Evolutionary conservation across 805 yeast species (phyloP).

Genomic region (Candida vaughaniae): DNA sequence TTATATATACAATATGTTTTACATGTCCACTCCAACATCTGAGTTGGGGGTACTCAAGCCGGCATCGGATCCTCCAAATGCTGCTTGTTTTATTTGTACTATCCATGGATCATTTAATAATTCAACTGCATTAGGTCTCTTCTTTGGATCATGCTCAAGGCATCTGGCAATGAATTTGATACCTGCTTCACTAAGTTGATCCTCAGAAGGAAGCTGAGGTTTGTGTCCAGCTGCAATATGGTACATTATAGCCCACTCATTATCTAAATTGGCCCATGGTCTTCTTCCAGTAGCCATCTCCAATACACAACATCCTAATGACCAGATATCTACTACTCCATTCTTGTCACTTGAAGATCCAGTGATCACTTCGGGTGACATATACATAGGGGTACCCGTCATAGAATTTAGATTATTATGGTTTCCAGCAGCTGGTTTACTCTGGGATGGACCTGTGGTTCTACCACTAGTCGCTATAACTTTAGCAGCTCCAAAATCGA

Average conservation of each 20-base stretch:
- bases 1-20: neutral
- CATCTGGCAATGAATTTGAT: conserved; percentile 68
- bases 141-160: conserved; percentile 76
- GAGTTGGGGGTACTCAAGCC: conserved; percentile 37
- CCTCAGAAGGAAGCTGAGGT: conserved; percentile 79
- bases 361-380: conserved; percentile 96
- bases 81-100: conserved; percentile 63
- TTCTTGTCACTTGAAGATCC: conserved; percentile 61
- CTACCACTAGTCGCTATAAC: conserved; percentile 67
- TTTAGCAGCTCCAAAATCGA: conserved; percentile 97
- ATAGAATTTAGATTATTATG: conserved; percentile 44
- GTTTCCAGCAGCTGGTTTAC: conserved; percentile 13
- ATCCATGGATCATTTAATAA: conserved; percentile 90
- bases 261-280: conserved; percentile 95
- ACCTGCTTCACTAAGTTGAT: conserved; percentile 77
- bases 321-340: conserved; percentile 89
- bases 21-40: conserved; percentile 18
- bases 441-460: conserved; percentile 27
- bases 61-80: conserved; percentile 48
- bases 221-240: conserved; percentile 94
- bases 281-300: conserved; percentile 97
- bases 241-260: conserved; percentile 98
- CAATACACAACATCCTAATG: conserved; percentile 90
- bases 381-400: conserved; percentile 98
- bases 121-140: conserved; percentile 82